These are phyloP conservation scores for Termitomyces bulborhizus DNA, from an alignment of 768 basidiomycete species.

Conservation along the genomic window DNA sequence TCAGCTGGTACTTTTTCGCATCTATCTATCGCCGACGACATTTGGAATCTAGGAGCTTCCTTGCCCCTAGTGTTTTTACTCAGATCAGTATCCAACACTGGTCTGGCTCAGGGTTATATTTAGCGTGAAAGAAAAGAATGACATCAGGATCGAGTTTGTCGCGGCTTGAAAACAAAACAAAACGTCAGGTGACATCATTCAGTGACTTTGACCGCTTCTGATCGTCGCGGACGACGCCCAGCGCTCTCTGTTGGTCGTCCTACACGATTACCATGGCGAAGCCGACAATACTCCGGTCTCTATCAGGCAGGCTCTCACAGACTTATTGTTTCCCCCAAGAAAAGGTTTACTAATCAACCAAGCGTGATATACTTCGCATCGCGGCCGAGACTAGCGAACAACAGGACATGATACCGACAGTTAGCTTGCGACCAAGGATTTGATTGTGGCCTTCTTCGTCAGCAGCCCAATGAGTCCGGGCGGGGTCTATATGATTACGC, in stretches of 20 bases:
- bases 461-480: background rate
- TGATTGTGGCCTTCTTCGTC: background rate
- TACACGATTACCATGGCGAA: constrained; percentile 33
- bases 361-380: constrained; percentile 44
- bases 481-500: background rate
- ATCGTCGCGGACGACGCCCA: constrained; percentile 1
- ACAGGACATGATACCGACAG: background rate
- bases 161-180: background rate
- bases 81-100: no score
- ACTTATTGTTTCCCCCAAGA: constrained; percentile 41
- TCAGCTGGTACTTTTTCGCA: no score
- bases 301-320: constrained; percentile 62
- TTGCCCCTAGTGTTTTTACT: no score
- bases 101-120: no score
- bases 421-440: background rate
- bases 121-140: no score
- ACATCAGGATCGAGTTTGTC: no score
- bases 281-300: constrained; percentile 52
- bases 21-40: no score
- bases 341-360: constrained; percentile 47
- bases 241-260: background rate
- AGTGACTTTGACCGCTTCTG: background rate
- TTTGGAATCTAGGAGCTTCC: no score
- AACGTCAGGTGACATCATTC: constrained; percentile 11
- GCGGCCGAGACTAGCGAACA: constrained; percentile 28